A percentile compares a stretch with the other conserved stretches of the same genome.
Evolutionary conservation across 495 filamentous ascomycete species (phyloP).

Genomic region (Talaromyces thailandensis): DNA sequence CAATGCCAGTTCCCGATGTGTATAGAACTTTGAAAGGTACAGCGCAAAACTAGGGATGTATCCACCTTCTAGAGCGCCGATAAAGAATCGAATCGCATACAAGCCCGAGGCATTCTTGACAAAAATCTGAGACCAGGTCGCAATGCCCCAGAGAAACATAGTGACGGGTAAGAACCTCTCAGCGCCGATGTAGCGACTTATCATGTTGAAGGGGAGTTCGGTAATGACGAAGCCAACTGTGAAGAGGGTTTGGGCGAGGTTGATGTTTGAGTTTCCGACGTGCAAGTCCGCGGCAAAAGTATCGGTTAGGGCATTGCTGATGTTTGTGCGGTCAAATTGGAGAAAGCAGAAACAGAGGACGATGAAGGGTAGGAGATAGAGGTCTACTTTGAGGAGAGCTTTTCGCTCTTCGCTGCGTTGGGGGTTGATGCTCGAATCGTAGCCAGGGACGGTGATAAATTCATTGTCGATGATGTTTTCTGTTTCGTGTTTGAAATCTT

Average conservation of each 20-base stretch:
- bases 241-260: slow-evolving; percentile 3
- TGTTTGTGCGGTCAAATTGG: slow-evolving; percentile 6
- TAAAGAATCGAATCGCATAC: slow-evolving; percentile 25
- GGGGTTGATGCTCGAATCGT: not conserved
- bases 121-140: slow-evolving; percentile 14
- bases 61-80: slow-evolving; percentile 28
- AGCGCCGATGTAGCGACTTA: slow-evolving; percentile 13
- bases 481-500: not conserved
- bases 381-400: slow-evolving; percentile 2
- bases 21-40: slow-evolving; percentile 23
- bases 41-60: slow-evolving; percentile 31
- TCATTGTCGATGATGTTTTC: not conserved
- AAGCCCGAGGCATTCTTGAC: slow-evolving; percentile 25
- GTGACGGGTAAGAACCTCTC: slow-evolving; percentile 13
- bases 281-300: not conserved
- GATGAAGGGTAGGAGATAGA: not conserved
- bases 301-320: slow-evolving; percentile 3
- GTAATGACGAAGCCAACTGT: slow-evolving; percentile 4
- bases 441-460: not conserved
- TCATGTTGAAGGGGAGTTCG: slow-evolving; percentile 6
- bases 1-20: slow-evolving; percentile 1
- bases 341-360: slow-evolving; percentile 7
- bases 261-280: not conserved
- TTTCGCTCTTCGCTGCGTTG: not conserved
- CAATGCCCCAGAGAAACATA: slow-evolving; percentile 15